Base-by-base conservation (phyloP, 768 basidiomycete species). In the Pisolithus orientalis region DNA sequence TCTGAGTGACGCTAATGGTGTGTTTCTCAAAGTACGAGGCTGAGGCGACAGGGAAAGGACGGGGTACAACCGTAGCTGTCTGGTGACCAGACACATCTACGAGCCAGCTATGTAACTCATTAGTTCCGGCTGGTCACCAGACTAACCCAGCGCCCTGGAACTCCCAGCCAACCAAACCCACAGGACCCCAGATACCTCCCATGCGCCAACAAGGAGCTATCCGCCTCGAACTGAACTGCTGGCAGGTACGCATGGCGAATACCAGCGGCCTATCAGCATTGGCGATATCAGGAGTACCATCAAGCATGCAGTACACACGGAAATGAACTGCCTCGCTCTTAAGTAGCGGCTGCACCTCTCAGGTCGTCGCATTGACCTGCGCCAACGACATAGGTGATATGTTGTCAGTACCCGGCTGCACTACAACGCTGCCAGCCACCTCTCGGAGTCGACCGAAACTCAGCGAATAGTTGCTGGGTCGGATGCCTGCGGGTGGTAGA, bases 1-100 rank as follows among this genome's bases (percentile, higher is more conserved):
- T 34, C 21, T 21, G 1, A 21, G 11, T 13, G 34, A 13, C 21
- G 21, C 21, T 21, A 21, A 21, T 13, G 4, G 31, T 27, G 32
- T 66, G 69, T 68, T 69, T 69, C 14, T 62, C 62, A 69, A 67
- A 67, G 21, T 21, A 21, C 21, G 21, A 21, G 21, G 67, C 66
- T 65, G 57, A 69, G 66, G 66, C 66, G 69, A 67, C 65, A 68
- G 54, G 66, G 57, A 69, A 67, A 70, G 65, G 69, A 69, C 69
- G 65, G 58, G 57, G 58, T 70, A 58, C 66, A 68, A 57, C 21
- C 21, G 21, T 21, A 21, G 21, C 21, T 21, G 21, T 21, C 21
- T 21, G 21, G 21, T 21, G 21, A 21, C 21, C 21, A 21, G 21
- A 21, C 21, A 21, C 21, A 21, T 21, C 21, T 21, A 21, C 21